Evolutionary conservation across 768 basidiomycete species (phyloP), one percentile per base, ranked within the genome.

Genomic region (Phlebiopsis flavidoalba): DNA sequence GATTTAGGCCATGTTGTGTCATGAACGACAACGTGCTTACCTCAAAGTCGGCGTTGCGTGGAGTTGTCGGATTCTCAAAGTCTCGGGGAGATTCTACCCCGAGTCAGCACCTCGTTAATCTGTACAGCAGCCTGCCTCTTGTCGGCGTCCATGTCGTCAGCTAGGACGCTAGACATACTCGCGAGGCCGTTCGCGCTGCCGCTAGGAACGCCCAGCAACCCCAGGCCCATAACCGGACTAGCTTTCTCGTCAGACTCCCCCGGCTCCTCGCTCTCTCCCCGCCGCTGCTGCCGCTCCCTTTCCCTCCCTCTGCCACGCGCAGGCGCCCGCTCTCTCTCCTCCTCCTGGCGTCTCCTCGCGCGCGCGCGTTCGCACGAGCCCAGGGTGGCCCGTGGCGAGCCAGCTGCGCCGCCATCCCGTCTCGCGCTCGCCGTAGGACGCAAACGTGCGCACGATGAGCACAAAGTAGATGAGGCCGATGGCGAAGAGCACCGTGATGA

Each of bases 371-470:
- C 53, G 56, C 47, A n/a, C 37, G 47, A 37, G 35, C 64, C 60
- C 45, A 50, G 55, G 48, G 17, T 52, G 47, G 53, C 43, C 63
- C 53, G 17, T 61, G 54, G 33, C 53, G 19, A 60, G 40, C 58
- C 60, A 46, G 49, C 53, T 57, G 45, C 47, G 55, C 3, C 63
- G 56, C 51, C 56, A 59, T 45, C 59, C 61, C 26, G 60, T 60
- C 12, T 64, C 65, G 22, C 57, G 63, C 59, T 63, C 66, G 12
- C 87, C 85, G 60, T 90, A 91, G 36, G 75, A 78, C 69, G 77
- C 77, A 68, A 91, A 74, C 0, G 88, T 88, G 60, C 73, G 74
- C 36, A 91, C 75, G 49, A 90, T 88, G 60, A 89, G 71, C 8
- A 61, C 66, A 52, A 89, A 80, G 60, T 89, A 87, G 11, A 89